Evolutionary conservation across 306 rosid species (phyloP), one percentile per base, ranked within the genome.

Genomic region (Cucurbita ficifolia): DNA sequence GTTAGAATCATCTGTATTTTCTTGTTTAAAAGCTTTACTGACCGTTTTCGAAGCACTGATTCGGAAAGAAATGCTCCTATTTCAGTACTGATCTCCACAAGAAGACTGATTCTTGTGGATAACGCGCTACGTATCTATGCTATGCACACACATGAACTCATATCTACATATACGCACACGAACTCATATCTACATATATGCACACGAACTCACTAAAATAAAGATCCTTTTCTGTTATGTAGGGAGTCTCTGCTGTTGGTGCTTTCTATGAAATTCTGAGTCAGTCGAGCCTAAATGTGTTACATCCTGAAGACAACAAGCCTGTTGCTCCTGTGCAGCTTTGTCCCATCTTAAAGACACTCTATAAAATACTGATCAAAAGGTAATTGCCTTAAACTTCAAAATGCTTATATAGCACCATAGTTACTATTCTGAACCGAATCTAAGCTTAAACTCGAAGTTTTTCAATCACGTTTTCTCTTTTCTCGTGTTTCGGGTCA

Each of bases 301-400:
- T 83, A 76, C 98, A 92, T 81, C 98, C 98, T 40, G 96, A 88
- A 74, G 96, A 83, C 77, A 88, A 92, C 49, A 92, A 88, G 78
- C 96, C 77, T 7, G 98, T 92, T 53, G 96, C 98, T 72, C 96
- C 98, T 18, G 96, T 87, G 24, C 91, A 92, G 79, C 91, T 92
- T 35, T 92, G 96, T 83, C 98, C 98, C 35, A 90, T 92, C 81
- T 86, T 92, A 80, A 92, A 88, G 96, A 90, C 88, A 49, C 86
- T 92, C 0, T 87, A 92, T 79, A 90, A 88, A 79, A 90, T 90
- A 79, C 79, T 92, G 78, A 88, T 92, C 59, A 85, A 78, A 8
- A 88, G 98, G 98, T 90, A 79, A 21, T 64, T 45, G 4, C 36
- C 73, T 51, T 29, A 77, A 46, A 14, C 45, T 60, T 39, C 81